Conservation (phyloP, 108 stramenopile genomes). For the Craspedostauros australis region DNA sequence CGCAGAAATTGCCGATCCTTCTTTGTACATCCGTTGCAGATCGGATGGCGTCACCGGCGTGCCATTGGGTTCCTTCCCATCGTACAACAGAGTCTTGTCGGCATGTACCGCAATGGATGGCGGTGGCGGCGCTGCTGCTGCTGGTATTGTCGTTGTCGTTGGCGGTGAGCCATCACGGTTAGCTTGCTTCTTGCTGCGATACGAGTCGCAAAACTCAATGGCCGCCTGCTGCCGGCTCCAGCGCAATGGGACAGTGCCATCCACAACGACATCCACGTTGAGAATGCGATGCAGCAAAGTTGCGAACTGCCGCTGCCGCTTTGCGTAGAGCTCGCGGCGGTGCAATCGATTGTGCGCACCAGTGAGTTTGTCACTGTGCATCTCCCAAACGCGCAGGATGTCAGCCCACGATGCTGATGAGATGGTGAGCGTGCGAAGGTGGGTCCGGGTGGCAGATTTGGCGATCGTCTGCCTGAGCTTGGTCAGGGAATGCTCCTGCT, state of each 20-base stretch:
- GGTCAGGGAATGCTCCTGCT: constrained; percentile 73
- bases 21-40: not conserved
- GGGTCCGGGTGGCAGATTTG: not conserved
- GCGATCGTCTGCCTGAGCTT: constrained; percentile 24
- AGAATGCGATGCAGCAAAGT: constrained; percentile 44
- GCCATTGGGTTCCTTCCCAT: constrained; percentile 16
- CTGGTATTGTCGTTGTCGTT: constrained; percentile 25
- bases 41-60: constrained; percentile 12
- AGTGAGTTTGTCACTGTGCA: too few relatives aligned
- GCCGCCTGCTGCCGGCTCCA: constrained; percentile 77
- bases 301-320: too few relatives aligned
- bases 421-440: constrained; percentile 40
- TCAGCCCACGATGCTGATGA: constrained; percentile 75
- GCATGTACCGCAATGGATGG: constrained; percentile 26
- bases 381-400: constrained; percentile 55
- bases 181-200: constrained; percentile 17
- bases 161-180: constrained; percentile 2
- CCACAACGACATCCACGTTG: constrained; percentile 52
- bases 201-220: constrained; percentile 65
- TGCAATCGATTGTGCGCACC: too few relatives aligned
- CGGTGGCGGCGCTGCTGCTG: not conserved
- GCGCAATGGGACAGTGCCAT: constrained; percentile 61
- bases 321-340: too few relatives aligned
- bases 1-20: not conserved
- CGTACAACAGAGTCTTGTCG: constrained; percentile 12